phyloP scores from a whole-genome alignment of 768 basidiomycete species.

The Tubosaeta sp. region DNA sequence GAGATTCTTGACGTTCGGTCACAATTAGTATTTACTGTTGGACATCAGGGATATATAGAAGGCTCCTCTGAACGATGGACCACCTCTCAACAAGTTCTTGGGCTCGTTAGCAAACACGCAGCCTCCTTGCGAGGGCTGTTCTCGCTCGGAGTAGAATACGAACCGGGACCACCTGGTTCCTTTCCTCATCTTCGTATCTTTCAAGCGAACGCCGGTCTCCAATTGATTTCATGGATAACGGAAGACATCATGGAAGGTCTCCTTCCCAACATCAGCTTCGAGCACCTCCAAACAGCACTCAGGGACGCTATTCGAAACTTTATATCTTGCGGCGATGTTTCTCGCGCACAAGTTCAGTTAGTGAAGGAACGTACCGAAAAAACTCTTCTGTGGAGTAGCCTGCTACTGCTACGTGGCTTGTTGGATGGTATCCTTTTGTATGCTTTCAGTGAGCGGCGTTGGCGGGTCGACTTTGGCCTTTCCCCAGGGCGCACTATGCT shows the following conservation, averaged over 20 bases:
- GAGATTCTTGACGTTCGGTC: constrained; percentile 36
- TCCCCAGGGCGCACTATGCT: constrained; percentile 9
- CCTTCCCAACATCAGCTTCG: constrained; percentile 17
- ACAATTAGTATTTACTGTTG: constrained; percentile 46
- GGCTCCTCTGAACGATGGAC: constrained; percentile 42
- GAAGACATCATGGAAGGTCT: constrained; percentile 12
- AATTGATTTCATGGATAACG: constrained; percentile 11
- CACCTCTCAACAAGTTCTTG: constrained; percentile 29
- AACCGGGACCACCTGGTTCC: constrained; percentile 6
- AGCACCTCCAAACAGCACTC: constrained; percentile 2
- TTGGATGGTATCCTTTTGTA: constrained; percentile 19
- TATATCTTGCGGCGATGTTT: constrained; percentile 13
- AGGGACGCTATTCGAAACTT: constrained; percentile 18
- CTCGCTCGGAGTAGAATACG: constrained; percentile 16
- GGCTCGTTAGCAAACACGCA: constrained; percentile 5
- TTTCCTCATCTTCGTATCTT: constrained; percentile 27
- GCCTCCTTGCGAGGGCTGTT: background rate
- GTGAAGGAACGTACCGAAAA: constrained; percentile 7
- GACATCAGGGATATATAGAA: constrained; percentile 34
- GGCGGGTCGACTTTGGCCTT: constrained; percentile 25
- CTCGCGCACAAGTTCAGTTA: background rate
- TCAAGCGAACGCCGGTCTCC: constrained; percentile 5
- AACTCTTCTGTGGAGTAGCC: constrained; percentile 13
- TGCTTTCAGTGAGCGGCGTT: constrained; percentile 20
- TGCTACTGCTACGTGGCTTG: constrained; percentile 35